Evolutionary conservation across 1,139 yeast genomes (phyloP).

Genomic region (Saccharomyces pastorianus): DNA sequence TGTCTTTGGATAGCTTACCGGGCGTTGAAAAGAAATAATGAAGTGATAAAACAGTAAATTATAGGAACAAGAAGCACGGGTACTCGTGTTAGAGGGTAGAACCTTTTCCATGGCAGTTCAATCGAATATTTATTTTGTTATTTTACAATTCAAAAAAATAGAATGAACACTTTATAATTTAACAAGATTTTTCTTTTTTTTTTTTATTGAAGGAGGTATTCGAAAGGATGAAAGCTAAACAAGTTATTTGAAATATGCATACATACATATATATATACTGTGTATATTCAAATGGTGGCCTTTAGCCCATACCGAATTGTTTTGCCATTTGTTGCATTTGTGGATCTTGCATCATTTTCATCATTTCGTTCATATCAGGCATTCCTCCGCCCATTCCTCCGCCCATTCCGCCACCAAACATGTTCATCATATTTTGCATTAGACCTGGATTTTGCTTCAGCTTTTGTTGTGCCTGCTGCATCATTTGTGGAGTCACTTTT

Average conservation of each 20-base stretch:
- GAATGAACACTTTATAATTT: background rate
- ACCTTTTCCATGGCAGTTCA: background rate
- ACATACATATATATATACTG: background rate
- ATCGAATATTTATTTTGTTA: background rate
- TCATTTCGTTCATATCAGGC: slow-evolving; percentile 45
- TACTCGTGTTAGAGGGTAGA: background rate
- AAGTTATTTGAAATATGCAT: background rate
- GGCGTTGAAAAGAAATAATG: slow-evolving; percentile 31
- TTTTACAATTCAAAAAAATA: background rate
- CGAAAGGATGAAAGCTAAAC: slow-evolving; percentile 2
- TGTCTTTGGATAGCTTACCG: slow-evolving; percentile 55
- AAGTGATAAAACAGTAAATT: slow-evolving; percentile 10
- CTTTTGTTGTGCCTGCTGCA: slow-evolving; percentile 44
- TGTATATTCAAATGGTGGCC: background rate
- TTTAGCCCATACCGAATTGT: slow-evolving; percentile 43
- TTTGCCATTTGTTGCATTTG: slow-evolving; percentile 73
- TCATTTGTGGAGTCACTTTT: slow-evolving; percentile 31
- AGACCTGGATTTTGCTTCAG: slow-evolving; percentile 57
- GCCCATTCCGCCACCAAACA: slow-evolving; percentile 43
- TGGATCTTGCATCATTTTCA: slow-evolving; percentile 62
- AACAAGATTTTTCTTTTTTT: background rate
- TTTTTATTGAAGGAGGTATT: background rate
- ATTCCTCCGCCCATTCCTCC: slow-evolving; percentile 39
- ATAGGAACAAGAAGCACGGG: background rate
- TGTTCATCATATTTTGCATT: slow-evolving; percentile 50